These are phyloP conservation scores for Penicillium flavigenum DNA, from an alignment of 495 filamentous ascomycete genomes.

Conservation along the genomic window DNA sequence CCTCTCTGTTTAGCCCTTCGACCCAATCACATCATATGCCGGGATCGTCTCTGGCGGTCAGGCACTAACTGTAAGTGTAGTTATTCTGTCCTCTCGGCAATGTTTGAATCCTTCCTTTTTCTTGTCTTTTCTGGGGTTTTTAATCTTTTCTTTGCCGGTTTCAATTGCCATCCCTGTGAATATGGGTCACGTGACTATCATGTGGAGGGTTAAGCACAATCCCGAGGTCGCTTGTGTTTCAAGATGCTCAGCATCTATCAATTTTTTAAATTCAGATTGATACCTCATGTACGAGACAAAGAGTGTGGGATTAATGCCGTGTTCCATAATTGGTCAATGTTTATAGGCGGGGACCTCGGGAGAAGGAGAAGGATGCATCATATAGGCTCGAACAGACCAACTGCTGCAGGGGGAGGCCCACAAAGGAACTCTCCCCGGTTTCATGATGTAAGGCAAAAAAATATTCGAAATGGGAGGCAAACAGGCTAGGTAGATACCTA, in stretches of 20 bases:
- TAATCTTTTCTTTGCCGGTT: neutral
- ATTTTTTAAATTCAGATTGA: neutral
- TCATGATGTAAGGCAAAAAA: constrained; percentile 3
- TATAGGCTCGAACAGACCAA: constrained; percentile 5
- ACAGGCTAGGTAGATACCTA: neutral
- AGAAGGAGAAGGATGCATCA: constrained; percentile 5
- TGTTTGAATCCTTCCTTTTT: neutral
- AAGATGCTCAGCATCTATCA: neutral
- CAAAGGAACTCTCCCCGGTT: constrained; percentile 9
- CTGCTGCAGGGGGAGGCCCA: constrained; percentile 14
- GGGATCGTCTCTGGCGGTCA: constrained; percentile 25
- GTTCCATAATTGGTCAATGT: neutral
- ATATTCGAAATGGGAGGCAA: neutral
- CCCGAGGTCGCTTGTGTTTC: neutral
- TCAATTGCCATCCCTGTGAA: constrained; percentile 1
- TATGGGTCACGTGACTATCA: constrained; percentile 5
- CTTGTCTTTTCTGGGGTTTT: neutral
- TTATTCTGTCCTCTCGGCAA: neutral
- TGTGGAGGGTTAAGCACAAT: neutral
- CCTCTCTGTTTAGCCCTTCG: constrained; percentile 1
- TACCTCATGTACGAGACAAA: neutral
- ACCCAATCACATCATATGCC: constrained; percentile 23
- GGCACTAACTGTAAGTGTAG: constrained; percentile 6
- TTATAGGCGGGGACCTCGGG: constrained; percentile 1
- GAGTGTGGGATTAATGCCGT: neutral